Conservation (phyloP, 2,329 filamentous ascomycete species). For the Cryphonectria parasitica region DNA sequence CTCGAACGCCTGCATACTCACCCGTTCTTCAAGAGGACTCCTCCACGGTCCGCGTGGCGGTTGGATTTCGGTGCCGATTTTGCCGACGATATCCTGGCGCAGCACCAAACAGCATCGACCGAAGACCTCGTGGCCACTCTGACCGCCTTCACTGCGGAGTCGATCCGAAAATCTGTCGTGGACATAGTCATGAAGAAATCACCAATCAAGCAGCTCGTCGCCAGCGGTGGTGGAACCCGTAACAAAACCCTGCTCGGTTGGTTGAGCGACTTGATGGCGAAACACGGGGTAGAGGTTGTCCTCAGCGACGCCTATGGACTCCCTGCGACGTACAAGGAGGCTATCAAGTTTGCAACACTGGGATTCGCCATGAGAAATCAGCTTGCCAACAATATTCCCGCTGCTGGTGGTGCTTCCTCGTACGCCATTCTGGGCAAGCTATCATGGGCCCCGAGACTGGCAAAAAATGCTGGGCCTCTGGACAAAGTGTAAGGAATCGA, state of each 20-base stretch:
- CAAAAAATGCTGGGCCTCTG: neutral
- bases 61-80: neutral
- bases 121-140: neutral
- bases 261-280: constrained; percentile 27
- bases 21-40: constrained; percentile 35
- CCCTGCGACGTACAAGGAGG: constrained; percentile 39
- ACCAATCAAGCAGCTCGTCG: constrained; percentile 31
- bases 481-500: neutral
- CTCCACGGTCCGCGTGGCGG: constrained; percentile 22
- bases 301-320: constrained; percentile 37
- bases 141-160: neutral
- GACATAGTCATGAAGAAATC: constrained; percentile 35
- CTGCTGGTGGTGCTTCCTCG: constrained; percentile 35
- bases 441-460: constrained; percentile 6
- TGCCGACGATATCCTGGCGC: neutral
- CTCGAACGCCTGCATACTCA: constrained; percentile 33
- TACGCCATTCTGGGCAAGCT: constrained; percentile 38
- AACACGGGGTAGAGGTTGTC: constrained; percentile 31
- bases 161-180: constrained; percentile 26
- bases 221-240: constrained; percentile 36
- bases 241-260: constrained; percentile 34
- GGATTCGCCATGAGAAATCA: constrained; percentile 35
- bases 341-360: constrained; percentile 39
- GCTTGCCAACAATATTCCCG: constrained; percentile 39
- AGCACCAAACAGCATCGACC: neutral